Percentiles rank a stretch among this genome's conserved stretches.
Conservation (phyloP, 164 flowering plant genomes). For the Vitis cinerea region DNA sequence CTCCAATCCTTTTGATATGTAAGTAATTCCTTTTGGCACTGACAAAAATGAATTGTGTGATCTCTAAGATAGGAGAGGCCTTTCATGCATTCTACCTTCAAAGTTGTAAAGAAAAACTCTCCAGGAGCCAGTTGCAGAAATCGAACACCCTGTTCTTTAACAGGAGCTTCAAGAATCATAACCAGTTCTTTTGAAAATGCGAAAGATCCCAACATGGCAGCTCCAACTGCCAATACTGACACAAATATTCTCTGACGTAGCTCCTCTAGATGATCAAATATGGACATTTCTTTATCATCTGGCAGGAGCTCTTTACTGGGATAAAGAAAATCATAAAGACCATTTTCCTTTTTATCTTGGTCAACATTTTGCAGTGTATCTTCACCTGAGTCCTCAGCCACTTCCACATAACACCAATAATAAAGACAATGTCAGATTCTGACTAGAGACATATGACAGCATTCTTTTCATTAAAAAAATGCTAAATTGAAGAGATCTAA, state of each 20-base stretch:
- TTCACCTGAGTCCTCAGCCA: conserved; percentile 26
- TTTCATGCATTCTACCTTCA: conserved; percentile 56
- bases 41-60: too few relatives aligned
- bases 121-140: conserved; percentile 96
- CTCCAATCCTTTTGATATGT: too few relatives aligned
- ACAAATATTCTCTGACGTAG: conserved; percentile 80
- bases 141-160: conserved; percentile 73
- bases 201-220: conserved; percentile 86
- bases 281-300: conserved; percentile 90
- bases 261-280: conserved; percentile 96
- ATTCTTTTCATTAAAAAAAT: not conserved
- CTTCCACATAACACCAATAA: conserved; percentile 21
- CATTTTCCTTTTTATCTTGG: conserved; percentile 35
- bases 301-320: conserved; percentile 92
- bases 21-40: too few relatives aligned
- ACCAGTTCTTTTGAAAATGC: conserved; percentile 85
- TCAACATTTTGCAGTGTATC: conserved; percentile 27
- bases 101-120: conserved; percentile 94
- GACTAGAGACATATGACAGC: not conserved
- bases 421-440: conserved; percentile 4
- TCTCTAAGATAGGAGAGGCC: not conserved
- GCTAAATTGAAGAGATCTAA: not conserved
- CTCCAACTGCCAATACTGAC: conserved; percentile 94
- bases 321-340: conserved; percentile 74
- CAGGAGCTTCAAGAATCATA: conserved; percentile 74